Base-by-base conservation (phyloP, 192 early-diverging fungal species). In the Chytriomyces hyalinus region DNA sequence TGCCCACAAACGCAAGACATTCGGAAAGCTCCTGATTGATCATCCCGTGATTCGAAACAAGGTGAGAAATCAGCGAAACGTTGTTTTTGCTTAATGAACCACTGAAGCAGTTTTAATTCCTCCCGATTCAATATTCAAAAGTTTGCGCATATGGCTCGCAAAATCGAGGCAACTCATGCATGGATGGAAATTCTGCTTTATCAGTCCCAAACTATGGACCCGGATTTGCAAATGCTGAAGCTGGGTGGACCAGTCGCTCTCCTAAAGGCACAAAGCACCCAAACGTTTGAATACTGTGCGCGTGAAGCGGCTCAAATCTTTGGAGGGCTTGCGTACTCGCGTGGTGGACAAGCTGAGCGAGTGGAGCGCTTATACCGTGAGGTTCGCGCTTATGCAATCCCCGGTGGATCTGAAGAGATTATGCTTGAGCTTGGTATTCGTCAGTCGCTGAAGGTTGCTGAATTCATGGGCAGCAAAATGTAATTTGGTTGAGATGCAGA, bases 261-360 rank as follows among this genome's bases (percentile, higher is more conserved):
- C 49, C 84, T 93, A 73, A 96, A 96, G 83, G 93, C 93, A 13
- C 93, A 95, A 76, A 64, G 90, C 3, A 94, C 94, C 5, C 93
- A 93, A 76, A 96, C 93, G 6, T 90, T 96, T 75, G 94, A 96
- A 77, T 96, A 80, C 80, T 94, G 93, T 78, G 93, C 93, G 28
- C 89, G 94, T 65, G 94, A 96, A 84, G 94, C 94, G 7, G 86
- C 92, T n/a, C 94, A 95, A 82, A 95, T 96, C 76, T 94, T 95
- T 88, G 94, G 94, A 70, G 94, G 94, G 47, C 70, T 96, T 43
- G 78, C 90, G 0, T 96, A 95, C 67, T 65, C 61, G 45, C 61
- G 78, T 61, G 94, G 94, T 44, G 91, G 88, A 8, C 85, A 87
- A 72, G 87, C 86, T 8, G 87, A 89, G 70, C 76, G 81, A 49